Evolutionary conservation across 140 eudicot genomes (phyloP), one percentile per base, ranked within the genome.

Genomic region (Stevia rebaudiana): DNA sequence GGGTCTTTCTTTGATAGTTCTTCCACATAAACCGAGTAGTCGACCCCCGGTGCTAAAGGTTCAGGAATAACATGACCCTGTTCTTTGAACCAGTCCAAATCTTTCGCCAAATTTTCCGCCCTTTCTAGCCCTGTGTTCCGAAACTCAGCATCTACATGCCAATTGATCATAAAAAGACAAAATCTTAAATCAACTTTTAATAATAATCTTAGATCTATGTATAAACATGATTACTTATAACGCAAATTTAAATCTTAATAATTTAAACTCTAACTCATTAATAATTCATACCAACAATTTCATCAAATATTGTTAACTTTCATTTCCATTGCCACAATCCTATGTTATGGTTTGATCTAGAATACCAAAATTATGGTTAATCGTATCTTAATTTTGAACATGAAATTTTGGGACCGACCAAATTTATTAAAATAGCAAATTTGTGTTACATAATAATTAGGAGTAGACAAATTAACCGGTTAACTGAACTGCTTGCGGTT

Each of bases 121-220:
- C 98, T 82, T 78, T 92, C 98, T n/a, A 92, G 68, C 31, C 98
- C 98, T 1, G 98, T 92, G 77, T 83, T 88, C 74, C 70, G 81
- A 57, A 92, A 92, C 63, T 82, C 94, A 19, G 96, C 87, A 92
- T 92, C 98, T 92, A 70, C 55, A 67, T 24, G 11, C 36, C 35
- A 18, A 48, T 13, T 47, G 13, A 3, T 28, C 10, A 47, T 11
- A 4, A 48, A 28, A 48, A 65, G 16, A 21, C 55, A 40, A 41
- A 37, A 36, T 50, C 8, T 1, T 17, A 22, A 16, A 15, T 19
- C 1, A 39, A 48, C 42, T 13, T 3, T n/a, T 48, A 25, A 54
- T 28, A 22, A 28, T 28, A 11, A 11, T 52, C 11, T 13, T 4
- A 13, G 40, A 54, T 79, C 25, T 24, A 56, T 56, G 24, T 30